A percentile compares a stretch with the other conserved stretches of the same genome.
Evolutionary conservation across 768 basidiomycete genomes (phyloP).

Genomic region (Coprinopsis marcescibilis): DNA sequence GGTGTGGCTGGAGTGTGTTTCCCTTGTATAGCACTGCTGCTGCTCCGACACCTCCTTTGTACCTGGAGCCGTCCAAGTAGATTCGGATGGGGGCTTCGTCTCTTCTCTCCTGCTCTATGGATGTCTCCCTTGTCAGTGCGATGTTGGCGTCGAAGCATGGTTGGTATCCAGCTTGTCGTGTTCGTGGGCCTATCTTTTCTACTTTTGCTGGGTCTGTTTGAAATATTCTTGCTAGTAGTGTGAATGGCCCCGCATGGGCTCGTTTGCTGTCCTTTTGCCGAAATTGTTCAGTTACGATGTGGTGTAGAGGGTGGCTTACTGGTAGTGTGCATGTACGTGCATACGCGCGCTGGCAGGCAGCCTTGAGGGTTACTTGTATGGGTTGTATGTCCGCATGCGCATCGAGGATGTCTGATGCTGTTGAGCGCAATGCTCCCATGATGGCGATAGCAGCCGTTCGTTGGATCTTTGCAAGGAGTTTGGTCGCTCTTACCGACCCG

Average conservation of each 20-base stretch:
- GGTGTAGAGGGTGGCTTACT: slow-evolving; percentile 8
- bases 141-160: neutral
- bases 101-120: slow-evolving; percentile 1
- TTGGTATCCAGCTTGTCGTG: neutral
- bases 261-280: neutral
- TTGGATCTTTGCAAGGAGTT: slow-evolving; percentile 13
- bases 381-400: slow-evolving; percentile 15
- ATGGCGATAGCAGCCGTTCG: slow-evolving; percentile 18
- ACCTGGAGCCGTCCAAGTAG: slow-evolving; percentile 17
- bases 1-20: neutral
- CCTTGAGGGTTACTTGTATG: slow-evolving; percentile 7
- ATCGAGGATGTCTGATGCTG: slow-evolving; percentile 16
- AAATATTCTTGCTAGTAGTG: slow-evolving; percentile 5
- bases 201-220: slow-evolving; percentile 9
- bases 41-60: slow-evolving; percentile 18
- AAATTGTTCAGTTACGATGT: neutral
- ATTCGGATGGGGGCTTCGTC: neutral
- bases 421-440: slow-evolving; percentile 18
- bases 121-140: slow-evolving; percentile 1
- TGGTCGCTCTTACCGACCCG: slow-evolving; percentile 12
- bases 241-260: slow-evolving; percentile 9
- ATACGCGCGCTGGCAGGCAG: slow-evolving; percentile 8
- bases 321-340: slow-evolving; percentile 15
- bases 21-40: slow-evolving; percentile 13
- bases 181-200: slow-evolving; percentile 9